These are phyloP conservation scores for Crithidia brevicula DNA, from an alignment of 208 protist genomes.

Conservation along the genomic window DNA sequence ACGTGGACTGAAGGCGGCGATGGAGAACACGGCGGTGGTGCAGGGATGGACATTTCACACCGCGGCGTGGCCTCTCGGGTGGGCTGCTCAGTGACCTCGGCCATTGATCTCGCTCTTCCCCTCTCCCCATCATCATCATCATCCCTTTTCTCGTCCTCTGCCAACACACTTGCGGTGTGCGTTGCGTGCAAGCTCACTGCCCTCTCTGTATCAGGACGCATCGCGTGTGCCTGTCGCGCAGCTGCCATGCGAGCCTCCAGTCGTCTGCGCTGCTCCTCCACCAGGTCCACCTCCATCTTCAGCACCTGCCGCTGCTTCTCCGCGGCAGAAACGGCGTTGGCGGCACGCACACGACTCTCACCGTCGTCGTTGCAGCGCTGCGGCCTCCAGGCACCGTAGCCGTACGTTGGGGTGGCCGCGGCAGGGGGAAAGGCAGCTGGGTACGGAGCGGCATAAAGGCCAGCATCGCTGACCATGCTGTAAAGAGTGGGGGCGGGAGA, in stretches of 20 bases:
- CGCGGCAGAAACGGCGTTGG: constrained; percentile 7
- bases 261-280: constrained; percentile 30
- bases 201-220: too few relatives aligned
- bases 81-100: too few relatives aligned
- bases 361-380: neutral
- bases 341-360: neutral
- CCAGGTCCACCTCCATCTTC: constrained; percentile 27
- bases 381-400: constrained; percentile 8
- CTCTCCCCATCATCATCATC: too few relatives aligned
- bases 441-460: constrained; percentile 6
- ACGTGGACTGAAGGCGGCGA: constrained; percentile 25
- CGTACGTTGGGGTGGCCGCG: neutral
- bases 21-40: constrained; percentile 27
- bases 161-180: neutral
- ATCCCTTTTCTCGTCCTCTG: too few relatives aligned
- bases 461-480: constrained; percentile 12
- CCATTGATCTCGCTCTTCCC: too few relatives aligned
- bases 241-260: constrained; percentile 20
- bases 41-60: constrained; percentile 12
- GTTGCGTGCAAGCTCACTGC: neutral
- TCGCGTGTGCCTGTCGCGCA: neutral
- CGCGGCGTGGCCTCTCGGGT: too few relatives aligned
- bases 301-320: constrained; percentile 33
- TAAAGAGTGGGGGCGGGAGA: constrained; percentile 12
- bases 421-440: constrained; percentile 8